Evolutionary conservation across 2,329 filamentous ascomycete genomes (phyloP).

Genomic region (Claviceps africana): DNA sequence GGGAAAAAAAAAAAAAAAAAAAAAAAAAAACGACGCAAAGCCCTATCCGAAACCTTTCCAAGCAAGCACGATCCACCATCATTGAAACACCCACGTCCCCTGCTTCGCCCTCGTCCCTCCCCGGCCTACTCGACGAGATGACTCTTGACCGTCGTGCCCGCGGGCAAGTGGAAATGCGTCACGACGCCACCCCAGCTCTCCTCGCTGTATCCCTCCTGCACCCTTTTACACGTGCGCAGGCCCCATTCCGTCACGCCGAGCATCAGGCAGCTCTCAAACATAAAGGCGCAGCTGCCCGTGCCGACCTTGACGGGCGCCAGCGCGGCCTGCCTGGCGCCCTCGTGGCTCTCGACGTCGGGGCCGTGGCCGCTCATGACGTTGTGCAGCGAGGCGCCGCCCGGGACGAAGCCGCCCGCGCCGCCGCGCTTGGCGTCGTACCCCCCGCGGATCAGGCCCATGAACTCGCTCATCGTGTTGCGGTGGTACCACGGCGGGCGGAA

Average conservation of each 20-base stretch:
- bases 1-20: conserved; percentile 14
- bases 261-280: conserved; percentile 58
- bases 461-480: conserved; percentile 53
- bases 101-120: too few species aligned
- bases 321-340: conserved; percentile 40
- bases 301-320: conserved; percentile 45
- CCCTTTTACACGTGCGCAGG: conserved; percentile 40
- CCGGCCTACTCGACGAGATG: conserved; percentile 10
- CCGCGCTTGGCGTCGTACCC: conserved; percentile 48
- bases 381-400: conserved; percentile 46
- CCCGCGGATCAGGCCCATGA: conserved; percentile 46
- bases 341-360: conserved; percentile 42
- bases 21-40: background rate
- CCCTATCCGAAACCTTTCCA: too few species aligned
- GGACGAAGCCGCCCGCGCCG: conserved; percentile 36
- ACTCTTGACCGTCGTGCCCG: conserved; percentile 17
- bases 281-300: conserved; percentile 49
- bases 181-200: conserved; percentile 66
- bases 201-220: conserved; percentile 35
- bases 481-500: conserved; percentile 65
- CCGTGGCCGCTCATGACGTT: conserved; percentile 59
- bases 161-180: conserved; percentile 42
- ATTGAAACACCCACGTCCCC: too few species aligned
- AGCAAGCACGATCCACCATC: too few species aligned
- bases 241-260: conserved; percentile 62